Base-by-base conservation (phyloP, 2,329 filamentous ascomycete genomes). In the Fusarium sp. region DNA sequence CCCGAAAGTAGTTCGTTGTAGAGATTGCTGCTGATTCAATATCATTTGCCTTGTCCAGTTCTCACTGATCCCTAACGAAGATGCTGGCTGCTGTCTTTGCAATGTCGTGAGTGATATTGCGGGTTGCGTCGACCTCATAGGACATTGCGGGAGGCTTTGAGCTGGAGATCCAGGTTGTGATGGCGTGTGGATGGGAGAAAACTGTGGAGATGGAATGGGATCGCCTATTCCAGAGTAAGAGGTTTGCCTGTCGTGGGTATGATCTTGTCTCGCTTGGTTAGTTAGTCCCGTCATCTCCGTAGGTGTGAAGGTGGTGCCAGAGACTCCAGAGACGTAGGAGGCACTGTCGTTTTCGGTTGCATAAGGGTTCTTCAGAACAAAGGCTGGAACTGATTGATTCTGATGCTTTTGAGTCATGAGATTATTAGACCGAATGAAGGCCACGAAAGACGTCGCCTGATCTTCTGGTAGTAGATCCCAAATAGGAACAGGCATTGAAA, bases 381-480 rank as follows among this genome's bases (percentile, higher is more conserved):
- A 56, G 15, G 70, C 60, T 9, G 65, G 57, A 5, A 66, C 49
- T 6, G 66, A 63, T 15, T 68, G 59, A 9, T 57, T 59, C 29
- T 59, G 65, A 23, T 60, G 57, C 37, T 69, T 73, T 29, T 75
- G 71, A 13, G 74, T 67, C 13, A 79, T 74, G 13, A 85, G 72
- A 62, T 86, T 84, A 69, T 85, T 84, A 4, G 84, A 86, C 8
- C 83, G 78, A 53, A 86, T 84, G 54, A 86, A 86, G 9, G 82
- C 83, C 9, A 87, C 74, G 52, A 87, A 87, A 0, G 82, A 82
- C 41, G 82, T 84, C 1, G 84, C 84, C 23, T 78, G 79, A 47
- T 86, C 78, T 32, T 86, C 83, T 0, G 84, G 84, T 0, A 87
- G 75, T 38, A 87, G 72, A 61, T 86, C 82, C 84, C 84, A 87